Evolutionary conservation across 805 yeast species (phyloP).

Genomic region (Blastobotrys robertii): DNA sequence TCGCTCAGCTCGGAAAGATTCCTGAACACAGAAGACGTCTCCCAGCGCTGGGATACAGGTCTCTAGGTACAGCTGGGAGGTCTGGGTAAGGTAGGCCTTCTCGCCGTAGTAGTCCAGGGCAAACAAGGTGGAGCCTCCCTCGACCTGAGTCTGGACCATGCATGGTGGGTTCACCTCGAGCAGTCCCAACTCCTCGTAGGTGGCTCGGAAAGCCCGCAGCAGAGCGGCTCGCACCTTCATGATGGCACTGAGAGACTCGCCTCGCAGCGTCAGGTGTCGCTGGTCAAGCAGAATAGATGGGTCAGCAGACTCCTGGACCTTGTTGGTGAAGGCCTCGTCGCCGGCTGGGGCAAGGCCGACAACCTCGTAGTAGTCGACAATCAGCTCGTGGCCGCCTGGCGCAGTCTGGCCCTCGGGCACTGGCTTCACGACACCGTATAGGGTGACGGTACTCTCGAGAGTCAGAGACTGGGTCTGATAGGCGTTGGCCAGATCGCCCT

Average conservation of each 20-base stretch:
- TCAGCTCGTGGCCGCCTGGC: constrained; percentile 93
- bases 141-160: constrained; percentile 99
- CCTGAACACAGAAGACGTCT: constrained; percentile 95
- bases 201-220: constrained; percentile 63
- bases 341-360: constrained; percentile 95
- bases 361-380: constrained; percentile 81
- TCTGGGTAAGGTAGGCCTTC: constrained; percentile 92
- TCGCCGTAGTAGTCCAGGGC: constrained; percentile 91
- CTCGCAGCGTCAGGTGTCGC: constrained; percentile 93
- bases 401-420: constrained; percentile 96
- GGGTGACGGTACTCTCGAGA: constrained; percentile 70
- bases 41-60: constrained; percentile 94
- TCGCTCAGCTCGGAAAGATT: constrained; percentile 97
- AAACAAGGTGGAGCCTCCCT: constrained; percentile 96
- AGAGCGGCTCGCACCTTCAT: constrained; percentile 89
- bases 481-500: constrained; percentile 90
- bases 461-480: constrained; percentile 78
- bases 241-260: constrained; percentile 85
- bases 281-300: constrained; percentile 87
- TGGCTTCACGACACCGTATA: constrained; percentile 72
- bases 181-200: constrained; percentile 62
- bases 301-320: constrained; percentile 86
- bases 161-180: constrained; percentile 98
- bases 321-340: constrained; percentile 90
- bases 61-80: constrained; percentile 93